Conservation (phyloP, 176 grass and related monocot species). For the Avena insularis region DNA sequence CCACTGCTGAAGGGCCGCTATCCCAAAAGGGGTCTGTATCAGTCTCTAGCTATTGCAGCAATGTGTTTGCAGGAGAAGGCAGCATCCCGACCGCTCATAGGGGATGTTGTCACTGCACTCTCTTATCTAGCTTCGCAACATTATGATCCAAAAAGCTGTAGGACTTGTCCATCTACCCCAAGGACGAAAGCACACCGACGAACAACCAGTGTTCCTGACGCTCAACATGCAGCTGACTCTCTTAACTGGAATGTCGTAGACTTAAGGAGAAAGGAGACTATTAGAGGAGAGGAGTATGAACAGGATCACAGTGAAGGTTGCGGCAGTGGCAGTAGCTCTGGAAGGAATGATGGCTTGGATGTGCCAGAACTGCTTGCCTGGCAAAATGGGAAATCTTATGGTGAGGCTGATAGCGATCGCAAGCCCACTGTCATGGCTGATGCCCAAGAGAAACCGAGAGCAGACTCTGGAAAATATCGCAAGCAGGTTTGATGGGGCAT, state of each 20-base stretch:
- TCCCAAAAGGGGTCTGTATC: conserved; percentile 90
- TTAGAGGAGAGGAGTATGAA: conserved; percentile 47
- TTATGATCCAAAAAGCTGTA: conserved; percentile 74
- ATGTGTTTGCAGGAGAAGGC: conserved; percentile 98
- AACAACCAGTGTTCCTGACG: conserved; percentile 61
- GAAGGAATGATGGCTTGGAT: conserved; percentile 70
- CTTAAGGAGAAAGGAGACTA: conserved; percentile 56
- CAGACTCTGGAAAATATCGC: conserved; percentile 33
- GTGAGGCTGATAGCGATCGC: conserved; percentile 27
- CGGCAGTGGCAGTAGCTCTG: conserved; percentile 70
- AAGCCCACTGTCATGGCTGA: conserved; percentile 44
- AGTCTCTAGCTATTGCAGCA: conserved; percentile 89
- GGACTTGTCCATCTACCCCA: conserved; percentile 65
- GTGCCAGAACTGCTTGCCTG: conserved; percentile 46
- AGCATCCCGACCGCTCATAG: conserved; percentile 82
- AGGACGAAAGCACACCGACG: conserved; percentile 61
- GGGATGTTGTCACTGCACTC: conserved; percentile 91
- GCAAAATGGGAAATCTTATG: conserved; percentile 37
- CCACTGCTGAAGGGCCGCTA: conserved; percentile 68
- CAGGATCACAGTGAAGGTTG: conserved; percentile 49
- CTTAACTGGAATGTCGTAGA: conserved; percentile 67
- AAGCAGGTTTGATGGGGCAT: conserved; percentile 52
- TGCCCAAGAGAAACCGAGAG: conserved; percentile 57
- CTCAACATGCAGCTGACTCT: conserved; percentile 52
- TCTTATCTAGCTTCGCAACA: conserved; percentile 85